Evolutionary conservation across 169 alveolate species (phyloP).

Genomic region (Ichthyophthirius multifiliis): DNA sequence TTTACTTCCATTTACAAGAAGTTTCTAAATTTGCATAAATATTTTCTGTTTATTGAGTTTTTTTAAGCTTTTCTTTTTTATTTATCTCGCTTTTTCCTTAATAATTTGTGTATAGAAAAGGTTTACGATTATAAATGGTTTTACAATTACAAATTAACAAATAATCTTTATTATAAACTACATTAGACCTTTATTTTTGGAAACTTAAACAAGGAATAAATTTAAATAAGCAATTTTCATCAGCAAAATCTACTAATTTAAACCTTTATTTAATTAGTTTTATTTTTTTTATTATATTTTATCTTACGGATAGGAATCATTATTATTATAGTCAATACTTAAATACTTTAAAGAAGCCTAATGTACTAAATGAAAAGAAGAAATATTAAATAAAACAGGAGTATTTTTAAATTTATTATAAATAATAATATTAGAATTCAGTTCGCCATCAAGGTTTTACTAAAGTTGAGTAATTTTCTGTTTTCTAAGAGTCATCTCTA

Average conservation of each 20-base stretch:
- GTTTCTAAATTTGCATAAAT: background rate
- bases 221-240: slow-evolving; percentile 27
- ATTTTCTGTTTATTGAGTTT: background rate
- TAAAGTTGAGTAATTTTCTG: no score
- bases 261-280: slow-evolving; percentile 2
- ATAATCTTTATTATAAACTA: slow-evolving; percentile 37
- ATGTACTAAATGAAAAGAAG: no score
- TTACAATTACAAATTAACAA: background rate
- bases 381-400: no score
- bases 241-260: slow-evolving; percentile 32
- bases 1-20: background rate
- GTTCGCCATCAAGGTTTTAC: no score
- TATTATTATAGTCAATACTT: no score
- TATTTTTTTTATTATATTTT: no score
- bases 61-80: background rate
- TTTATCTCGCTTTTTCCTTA: background rate
- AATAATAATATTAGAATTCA: no score
- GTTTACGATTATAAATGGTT: background rate
- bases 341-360: no score
- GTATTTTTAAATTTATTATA: no score
- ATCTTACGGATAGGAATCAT: no score
- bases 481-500: no score
- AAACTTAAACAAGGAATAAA: slow-evolving; percentile 36
- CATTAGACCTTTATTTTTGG: slow-evolving; percentile 27
- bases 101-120: background rate